Evolutionary conservation across 192 early-diverging fungal genomes (phyloP).

Genomic region (Rhizophagus clarus): DNA sequence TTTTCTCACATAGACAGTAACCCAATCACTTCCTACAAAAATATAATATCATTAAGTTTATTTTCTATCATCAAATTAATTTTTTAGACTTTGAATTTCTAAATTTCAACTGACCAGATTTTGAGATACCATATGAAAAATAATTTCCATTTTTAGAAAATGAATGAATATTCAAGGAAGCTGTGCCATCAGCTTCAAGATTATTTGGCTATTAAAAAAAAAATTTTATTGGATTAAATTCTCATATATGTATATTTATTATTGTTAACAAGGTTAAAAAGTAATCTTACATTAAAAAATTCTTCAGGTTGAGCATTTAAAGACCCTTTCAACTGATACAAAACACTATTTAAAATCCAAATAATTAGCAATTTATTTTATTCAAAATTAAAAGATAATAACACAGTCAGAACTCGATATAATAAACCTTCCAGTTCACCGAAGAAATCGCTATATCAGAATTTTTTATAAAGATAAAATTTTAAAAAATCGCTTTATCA

Average conservation of each 20-base stretch:
- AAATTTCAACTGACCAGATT: conserved; percentile 47
- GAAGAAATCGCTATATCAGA: no score
- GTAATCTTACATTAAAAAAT: conserved; percentile 46
- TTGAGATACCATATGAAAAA: conserved; percentile 57
- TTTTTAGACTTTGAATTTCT: neutral
- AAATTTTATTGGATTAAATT: neutral
- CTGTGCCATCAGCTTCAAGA: conserved; percentile 62
- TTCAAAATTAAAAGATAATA: no score
- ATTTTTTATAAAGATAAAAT: no score
- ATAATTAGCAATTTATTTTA: neutral
- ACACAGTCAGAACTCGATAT: no score
- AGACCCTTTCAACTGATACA: conserved; percentile 50
- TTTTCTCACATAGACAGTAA: conserved; percentile 54
- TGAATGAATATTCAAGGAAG: conserved; percentile 45
- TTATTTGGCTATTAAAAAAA: conserved; percentile 45
- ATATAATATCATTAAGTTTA: neutral
- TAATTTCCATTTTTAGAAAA: conserved; percentile 64
- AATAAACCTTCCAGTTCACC: no score
- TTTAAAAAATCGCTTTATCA: no score
- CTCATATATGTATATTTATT: no score
- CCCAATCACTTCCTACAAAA: conserved; percentile 58
- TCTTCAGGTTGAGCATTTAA: conserved; percentile 11
- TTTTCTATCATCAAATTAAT: neutral
- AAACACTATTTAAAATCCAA: conserved; percentile 32
- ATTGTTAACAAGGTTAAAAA: neutral